Evolutionary conservation across 2,329 filamentous ascomycete species (phyloP).

Genomic region (Hymenoscyphus repandus): DNA sequence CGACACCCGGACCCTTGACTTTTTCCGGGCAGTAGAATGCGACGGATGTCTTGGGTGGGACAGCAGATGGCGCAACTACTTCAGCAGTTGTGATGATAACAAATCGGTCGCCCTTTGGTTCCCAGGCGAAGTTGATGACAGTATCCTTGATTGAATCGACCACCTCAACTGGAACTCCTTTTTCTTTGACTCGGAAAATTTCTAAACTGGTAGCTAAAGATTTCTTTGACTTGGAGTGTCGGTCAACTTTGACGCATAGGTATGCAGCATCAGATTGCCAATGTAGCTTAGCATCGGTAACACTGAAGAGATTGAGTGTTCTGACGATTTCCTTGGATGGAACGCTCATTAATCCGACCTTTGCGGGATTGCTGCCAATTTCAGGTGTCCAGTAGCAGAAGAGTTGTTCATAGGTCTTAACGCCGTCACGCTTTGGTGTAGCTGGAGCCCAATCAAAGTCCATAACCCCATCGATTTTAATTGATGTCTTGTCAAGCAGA

Average conservation of each 20-base stretch:
- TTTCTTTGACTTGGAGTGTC: constrained; percentile 99
- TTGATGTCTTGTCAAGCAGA: constrained; percentile 79
- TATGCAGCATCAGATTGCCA: constrained; percentile 96
- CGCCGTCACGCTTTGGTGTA: constrained; percentile 71
- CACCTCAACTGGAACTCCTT: constrained; percentile 96
- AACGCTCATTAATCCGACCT: constrained; percentile 93
- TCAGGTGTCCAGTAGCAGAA: constrained; percentile 99
- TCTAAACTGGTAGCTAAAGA: constrained; percentile 94
- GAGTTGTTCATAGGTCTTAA: constrained; percentile 92
- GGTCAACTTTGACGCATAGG: constrained; percentile 96
- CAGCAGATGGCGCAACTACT: constrained; percentile 68
- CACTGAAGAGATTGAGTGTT: constrained; percentile 95
- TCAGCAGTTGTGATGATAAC: constrained; percentile 95
- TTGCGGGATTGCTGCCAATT: constrained; percentile 94
- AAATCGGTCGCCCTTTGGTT: constrained; percentile 95
- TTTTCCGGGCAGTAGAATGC: constrained; percentile 98
- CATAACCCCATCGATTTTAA: constrained; percentile 95
- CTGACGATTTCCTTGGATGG: constrained; percentile 92
- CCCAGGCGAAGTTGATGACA: constrained; percentile 99
- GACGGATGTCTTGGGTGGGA: constrained; percentile 88
- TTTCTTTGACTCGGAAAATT: constrained; percentile 96
- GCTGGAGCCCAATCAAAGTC: constrained; percentile 98
- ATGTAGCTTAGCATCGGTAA: constrained; percentile 94
- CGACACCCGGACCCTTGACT: constrained; percentile 70
- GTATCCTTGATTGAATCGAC: constrained; percentile 97